These are phyloP conservation scores for Xerocomus brunneocitrinus DNA, from an alignment of 768 basidiomycete genomes.

Conservation along the genomic window DNA sequence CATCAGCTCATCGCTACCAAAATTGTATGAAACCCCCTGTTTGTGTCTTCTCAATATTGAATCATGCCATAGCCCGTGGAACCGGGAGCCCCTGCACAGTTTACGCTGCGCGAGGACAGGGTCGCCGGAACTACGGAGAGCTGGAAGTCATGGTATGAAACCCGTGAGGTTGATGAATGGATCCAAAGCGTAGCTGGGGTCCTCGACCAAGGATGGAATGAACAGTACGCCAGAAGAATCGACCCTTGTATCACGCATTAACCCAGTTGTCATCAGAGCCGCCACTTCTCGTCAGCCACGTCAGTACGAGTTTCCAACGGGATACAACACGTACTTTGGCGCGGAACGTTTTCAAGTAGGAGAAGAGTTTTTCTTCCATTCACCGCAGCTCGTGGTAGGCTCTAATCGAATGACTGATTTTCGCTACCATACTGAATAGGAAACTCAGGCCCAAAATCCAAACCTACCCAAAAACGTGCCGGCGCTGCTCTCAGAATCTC, in stretches of 20 bases:
- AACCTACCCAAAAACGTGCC: constrained; percentile 74
- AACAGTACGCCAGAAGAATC: constrained; percentile 53
- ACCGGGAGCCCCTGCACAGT: constrained; percentile 56
- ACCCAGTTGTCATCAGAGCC: constrained; percentile 37
- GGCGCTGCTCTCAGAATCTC: constrained; percentile 67
- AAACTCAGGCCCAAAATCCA: constrained; percentile 47
- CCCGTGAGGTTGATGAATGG: constrained; percentile 89
- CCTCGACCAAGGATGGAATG: constrained; percentile 85
- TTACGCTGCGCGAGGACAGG: constrained; percentile 72
- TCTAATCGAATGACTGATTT: background rate
- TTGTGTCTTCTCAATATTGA: constrained; percentile 3
- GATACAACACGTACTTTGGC: constrained; percentile 81
- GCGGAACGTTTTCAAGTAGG: constrained; percentile 77
- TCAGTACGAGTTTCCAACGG: constrained; percentile 94
- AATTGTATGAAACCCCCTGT: constrained; percentile 39
- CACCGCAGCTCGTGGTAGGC: constrained; percentile 48
- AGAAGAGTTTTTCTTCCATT: constrained; percentile 85
- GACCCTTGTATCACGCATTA: background rate
- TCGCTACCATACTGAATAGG: constrained; percentile 6
- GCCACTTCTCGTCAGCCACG: constrained; percentile 53
- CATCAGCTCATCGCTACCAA: constrained; percentile 90
- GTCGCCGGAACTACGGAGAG: constrained; percentile 66
- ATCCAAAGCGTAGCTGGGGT: constrained; percentile 83
- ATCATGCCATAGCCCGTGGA: constrained; percentile 64
- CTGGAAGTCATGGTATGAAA: constrained; percentile 80